These are phyloP conservation scores for Penicillium subrubescens DNA, from an alignment of 495 filamentous ascomycete species.

Conservation along the genomic window DNA sequence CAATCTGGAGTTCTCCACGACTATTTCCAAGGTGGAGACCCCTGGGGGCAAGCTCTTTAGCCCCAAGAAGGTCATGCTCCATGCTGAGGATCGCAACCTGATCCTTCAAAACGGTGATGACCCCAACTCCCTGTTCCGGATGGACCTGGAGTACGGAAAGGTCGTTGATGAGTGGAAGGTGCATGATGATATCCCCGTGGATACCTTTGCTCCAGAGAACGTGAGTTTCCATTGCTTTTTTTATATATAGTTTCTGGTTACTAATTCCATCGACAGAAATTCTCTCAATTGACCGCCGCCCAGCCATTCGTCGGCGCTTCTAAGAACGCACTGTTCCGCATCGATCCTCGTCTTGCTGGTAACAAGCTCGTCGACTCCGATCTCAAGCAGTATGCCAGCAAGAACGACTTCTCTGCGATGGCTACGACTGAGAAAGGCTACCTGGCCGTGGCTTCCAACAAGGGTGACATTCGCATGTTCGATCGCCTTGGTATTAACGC, in stretches of 20 bases:
- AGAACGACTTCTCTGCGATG: conserved; percentile 93
- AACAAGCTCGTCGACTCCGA: conserved; percentile 91
- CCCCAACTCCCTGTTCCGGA: conserved; percentile 91
- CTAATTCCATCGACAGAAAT: conserved; percentile 65
- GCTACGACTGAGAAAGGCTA: conserved; percentile 96
- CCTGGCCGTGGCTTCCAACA: conserved; percentile 93
- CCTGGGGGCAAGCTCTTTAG: conserved; percentile 86
- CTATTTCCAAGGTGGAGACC: conserved; percentile 93
- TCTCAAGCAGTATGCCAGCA: conserved; percentile 91
- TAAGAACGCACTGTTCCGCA: conserved; percentile 86
- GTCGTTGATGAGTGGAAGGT: conserved; percentile 99
- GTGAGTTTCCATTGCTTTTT: conserved; percentile 40
- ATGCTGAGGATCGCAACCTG: conserved; percentile 89
- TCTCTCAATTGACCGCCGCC: conserved; percentile 93
- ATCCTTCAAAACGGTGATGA: conserved; percentile 84
- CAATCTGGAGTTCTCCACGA: conserved; percentile 94
- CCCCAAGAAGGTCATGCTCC: conserved; percentile 97
- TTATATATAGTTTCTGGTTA: not conserved
- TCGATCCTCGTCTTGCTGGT: conserved; percentile 88
- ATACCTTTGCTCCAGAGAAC: conserved; percentile 87
- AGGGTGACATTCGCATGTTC: conserved; percentile 96
- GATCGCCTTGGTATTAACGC: conserved; percentile 96
- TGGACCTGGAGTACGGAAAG: conserved; percentile 98
- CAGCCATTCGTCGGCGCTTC: conserved; percentile 94
- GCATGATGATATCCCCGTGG: conserved; percentile 94